Evolutionary conservation across 2,329 filamentous ascomycete species (phyloP), one percentile per base, ranked within the genome.

Genomic region (Pseudocercospora cruenta): DNA sequence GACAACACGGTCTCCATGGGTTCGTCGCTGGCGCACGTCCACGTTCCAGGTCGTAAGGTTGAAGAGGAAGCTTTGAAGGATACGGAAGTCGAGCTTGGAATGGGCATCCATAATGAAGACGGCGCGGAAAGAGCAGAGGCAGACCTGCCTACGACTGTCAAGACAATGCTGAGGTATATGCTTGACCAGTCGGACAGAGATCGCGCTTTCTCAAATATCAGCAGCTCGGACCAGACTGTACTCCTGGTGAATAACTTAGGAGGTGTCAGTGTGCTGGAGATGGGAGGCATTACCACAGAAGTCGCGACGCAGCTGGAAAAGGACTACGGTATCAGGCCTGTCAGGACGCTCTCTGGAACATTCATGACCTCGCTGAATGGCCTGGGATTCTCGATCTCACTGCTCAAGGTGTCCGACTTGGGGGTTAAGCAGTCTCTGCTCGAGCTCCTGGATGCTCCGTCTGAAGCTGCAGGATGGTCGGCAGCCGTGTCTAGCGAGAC

Each of bases 11-110:
- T 96, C 36, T 93, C 91, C 49, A 91, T 97, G 22, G 94, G 94
- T 16, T 91, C 92, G 2, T 94, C 91, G 61, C 81, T 97, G 49
- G 90, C 91, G 69, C 94, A 96, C 77, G 94, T 97, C n/a, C 94
- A 97, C 76, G 92, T 97, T 0, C 94, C 94, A 0, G 94, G 94
- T 3, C 86, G 93, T 67, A 76, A 82, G 6, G 78, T 81, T 0
- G 85, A 87, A 12, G 84, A 83, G 51, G 82, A 82, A 10, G 86
- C 88, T 24, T 79, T 94, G 64, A 83, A 80, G 55, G 78, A 83
- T 16, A 84, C 83, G 21, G 86, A 90, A 72, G 82, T 90, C 22
- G 88, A 91, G 78, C 82, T 91, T 69, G 90, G 90, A 1, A 91
- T 91, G 89, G 90, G 90, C 8, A 91, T 91, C 70, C 90, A 93